A percentile compares a stretch with the other conserved stretches of the same genome.
phyloP scores from a whole-genome alignment of 106 monocot species.

The Allium cepa region DNA sequence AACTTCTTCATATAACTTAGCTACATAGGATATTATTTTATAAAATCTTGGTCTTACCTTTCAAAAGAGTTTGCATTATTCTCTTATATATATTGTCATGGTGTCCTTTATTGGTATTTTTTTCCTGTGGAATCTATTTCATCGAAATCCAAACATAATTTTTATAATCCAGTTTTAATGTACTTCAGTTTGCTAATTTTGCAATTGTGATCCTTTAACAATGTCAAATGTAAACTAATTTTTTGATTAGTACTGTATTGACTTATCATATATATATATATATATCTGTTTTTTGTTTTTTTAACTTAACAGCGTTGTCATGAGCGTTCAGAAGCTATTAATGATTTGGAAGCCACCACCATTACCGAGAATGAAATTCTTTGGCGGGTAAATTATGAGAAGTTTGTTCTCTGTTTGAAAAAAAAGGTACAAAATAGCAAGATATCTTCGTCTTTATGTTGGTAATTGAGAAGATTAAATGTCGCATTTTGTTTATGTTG shows the following conservation, averaged over 20 bases:
- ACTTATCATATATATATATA: slow-evolving; percentile 1
- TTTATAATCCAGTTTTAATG: too few relatives aligned
- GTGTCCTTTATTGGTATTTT: too few relatives aligned
- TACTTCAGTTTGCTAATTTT: too few relatives aligned
- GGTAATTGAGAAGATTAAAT: background rate
- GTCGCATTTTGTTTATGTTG: background rate
- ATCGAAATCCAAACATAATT: too few relatives aligned
- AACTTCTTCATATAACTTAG: too few relatives aligned
- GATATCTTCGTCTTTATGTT: background rate
- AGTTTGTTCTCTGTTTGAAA: slow-evolving; percentile 57
- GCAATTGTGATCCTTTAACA: background rate
- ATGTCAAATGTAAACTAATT: background rate
- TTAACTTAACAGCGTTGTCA: slow-evolving; percentile 46
- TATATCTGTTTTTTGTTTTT: too few relatives aligned
- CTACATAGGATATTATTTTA: too few relatives aligned
- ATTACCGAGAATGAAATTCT: slow-evolving; percentile 82
- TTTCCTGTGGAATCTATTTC: too few relatives aligned
- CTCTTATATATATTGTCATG: too few relatives aligned
- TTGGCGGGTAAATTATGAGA: slow-evolving; percentile 92
- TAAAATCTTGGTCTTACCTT: too few relatives aligned
- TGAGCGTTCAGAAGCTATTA: slow-evolving; percentile 45
- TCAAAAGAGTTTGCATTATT: too few relatives aligned
- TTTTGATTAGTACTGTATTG: background rate
- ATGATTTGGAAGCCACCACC: slow-evolving; percentile 37
- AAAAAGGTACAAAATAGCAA: slow-evolving; percentile 47